Evolutionary conservation across 305 asterid genomes (phyloP).

Genomic region (Solanum hybrid): DNA sequence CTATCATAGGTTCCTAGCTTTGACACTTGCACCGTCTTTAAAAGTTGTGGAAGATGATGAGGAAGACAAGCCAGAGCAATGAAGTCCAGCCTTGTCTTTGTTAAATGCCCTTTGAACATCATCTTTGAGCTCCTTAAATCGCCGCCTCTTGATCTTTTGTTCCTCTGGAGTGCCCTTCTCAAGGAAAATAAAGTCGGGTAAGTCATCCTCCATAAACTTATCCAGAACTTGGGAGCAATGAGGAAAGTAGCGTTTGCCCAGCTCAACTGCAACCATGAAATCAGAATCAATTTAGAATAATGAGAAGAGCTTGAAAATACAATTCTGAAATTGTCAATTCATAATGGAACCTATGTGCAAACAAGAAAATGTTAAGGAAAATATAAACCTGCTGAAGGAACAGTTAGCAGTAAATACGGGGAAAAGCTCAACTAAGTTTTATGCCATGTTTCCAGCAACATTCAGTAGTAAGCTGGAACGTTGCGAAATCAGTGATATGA

Average conservation of each 20-base stretch:
- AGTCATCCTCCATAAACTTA: conserved; percentile 61
- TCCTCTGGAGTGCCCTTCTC: conserved; percentile 63
- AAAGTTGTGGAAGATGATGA: conserved; percentile 28
- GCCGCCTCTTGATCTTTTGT: conserved; percentile 37
- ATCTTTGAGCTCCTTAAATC: conserved; percentile 51
- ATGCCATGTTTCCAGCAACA: neutral
- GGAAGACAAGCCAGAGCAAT: conserved; percentile 31
- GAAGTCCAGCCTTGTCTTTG: conserved; percentile 60
- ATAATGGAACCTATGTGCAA: neutral
- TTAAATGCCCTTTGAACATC: conserved; percentile 57
- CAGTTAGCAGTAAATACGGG: neutral
- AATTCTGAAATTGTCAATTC: neutral
- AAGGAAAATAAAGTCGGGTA: conserved; percentile 38
- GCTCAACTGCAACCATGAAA: conserved; percentile 39
- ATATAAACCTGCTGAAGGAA: neutral
- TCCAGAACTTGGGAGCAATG: conserved; percentile 68
- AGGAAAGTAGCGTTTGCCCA: conserved; percentile 57
- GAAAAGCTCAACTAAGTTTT: neutral
- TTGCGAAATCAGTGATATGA: neutral
- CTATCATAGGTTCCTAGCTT: conserved; percentile 20
- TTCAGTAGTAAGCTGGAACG: neutral
- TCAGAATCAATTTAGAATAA: neutral
- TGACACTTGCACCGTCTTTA: conserved; percentile 14
- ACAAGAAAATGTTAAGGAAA: neutral
- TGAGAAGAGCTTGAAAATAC: neutral